These are phyloP conservation scores for Sporobolus alterniflorus DNA, from an alignment of 202 grass and related monocot species.

Conservation along the genomic window DNA sequence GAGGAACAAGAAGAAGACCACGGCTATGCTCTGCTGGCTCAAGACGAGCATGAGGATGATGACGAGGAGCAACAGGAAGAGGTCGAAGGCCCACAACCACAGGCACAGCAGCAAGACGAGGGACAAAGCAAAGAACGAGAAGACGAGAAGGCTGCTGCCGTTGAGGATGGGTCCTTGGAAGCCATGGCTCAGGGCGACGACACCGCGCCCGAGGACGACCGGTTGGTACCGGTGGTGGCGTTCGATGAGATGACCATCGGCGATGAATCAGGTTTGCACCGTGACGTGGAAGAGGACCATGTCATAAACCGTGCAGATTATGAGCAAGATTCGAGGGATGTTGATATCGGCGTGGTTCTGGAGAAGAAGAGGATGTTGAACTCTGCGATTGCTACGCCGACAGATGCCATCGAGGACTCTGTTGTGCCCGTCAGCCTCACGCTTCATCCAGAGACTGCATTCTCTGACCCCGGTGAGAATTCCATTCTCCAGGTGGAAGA, in stretches of 20 bases:
- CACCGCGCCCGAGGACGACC: conserved; percentile 16
- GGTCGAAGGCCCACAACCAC: not conserved
- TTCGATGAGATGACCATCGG: conserved; percentile 53
- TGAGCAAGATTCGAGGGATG: conserved; percentile 5
- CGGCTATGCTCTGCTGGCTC: conserved; percentile 41
- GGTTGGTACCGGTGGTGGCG: conserved; percentile 43
- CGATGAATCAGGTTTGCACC: conserved; percentile 28
- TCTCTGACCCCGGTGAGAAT: conserved; percentile 13
- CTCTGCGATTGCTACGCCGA: conserved; percentile 21
- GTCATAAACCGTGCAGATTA: not conserved
- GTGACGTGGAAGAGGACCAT: not conserved
- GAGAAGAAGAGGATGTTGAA: conserved; percentile 60
- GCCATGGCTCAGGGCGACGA: conserved; percentile 39
- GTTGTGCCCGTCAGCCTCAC: conserved; percentile 2
- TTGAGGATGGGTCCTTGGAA: conserved; percentile 43
- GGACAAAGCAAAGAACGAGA: not conserved
- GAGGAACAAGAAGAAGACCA: conserved; percentile 25
- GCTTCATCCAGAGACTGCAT: not conserved
- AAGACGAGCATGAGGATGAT: conserved; percentile 48
- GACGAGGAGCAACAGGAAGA: conserved; percentile 19
- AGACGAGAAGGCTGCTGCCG: conserved; percentile 3
- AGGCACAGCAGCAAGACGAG: not conserved
- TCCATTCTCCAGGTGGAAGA: not conserved
- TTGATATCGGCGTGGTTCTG: conserved; percentile 39
- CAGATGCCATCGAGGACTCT: too few relatives aligned